These are phyloP conservation scores for Aaosphaeria pasadenensis DNA, from an alignment of 2,329 filamentous ascomycete species.

Conservation along the genomic window DNA sequence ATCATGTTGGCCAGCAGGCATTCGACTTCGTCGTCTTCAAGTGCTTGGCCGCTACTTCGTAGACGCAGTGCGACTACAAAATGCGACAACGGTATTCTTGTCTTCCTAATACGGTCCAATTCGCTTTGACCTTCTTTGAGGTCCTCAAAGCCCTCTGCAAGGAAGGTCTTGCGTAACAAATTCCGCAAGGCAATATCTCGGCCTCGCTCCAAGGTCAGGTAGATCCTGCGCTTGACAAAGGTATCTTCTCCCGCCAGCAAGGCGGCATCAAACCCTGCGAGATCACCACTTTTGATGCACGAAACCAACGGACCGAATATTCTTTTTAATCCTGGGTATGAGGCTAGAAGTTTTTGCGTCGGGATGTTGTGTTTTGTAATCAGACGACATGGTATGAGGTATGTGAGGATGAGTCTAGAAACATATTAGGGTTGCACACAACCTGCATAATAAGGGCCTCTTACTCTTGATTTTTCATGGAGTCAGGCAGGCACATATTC, in stretches of 20 bases:
- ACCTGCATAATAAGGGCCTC: constrained; percentile 24
- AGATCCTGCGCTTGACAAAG: constrained; percentile 90
- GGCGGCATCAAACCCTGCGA: constrained; percentile 79
- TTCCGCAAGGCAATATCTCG: constrained; percentile 92
- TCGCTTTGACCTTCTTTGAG: constrained; percentile 64
- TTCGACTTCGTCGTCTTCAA: constrained; percentile 92
- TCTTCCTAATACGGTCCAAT: constrained; percentile 62
- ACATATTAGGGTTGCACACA: constrained; percentile 14
- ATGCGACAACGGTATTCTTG: constrained; percentile 76
- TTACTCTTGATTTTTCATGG: constrained; percentile 76
- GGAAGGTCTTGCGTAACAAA: constrained; percentile 84
- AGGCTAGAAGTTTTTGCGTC: constrained; percentile 65
- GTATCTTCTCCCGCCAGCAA: constrained; percentile 81
- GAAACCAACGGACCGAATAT: constrained; percentile 75
- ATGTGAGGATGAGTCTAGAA: constrained; percentile 79
- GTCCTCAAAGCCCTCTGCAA: constrained; percentile 75
- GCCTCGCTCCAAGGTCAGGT: constrained; percentile 87
- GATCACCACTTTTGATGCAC: constrained; percentile 79
- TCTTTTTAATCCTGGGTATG: constrained; percentile 71
- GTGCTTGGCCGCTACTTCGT: constrained; percentile 55
- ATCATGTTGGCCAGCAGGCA: constrained; percentile 95
- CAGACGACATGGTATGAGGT: constrained; percentile 89
- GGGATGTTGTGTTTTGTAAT: constrained; percentile 85
- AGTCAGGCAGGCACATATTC: constrained; percentile 71
- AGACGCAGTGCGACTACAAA: constrained; percentile 83